phyloP scores from a whole-genome alignment of 208 protist genomes.

The Borovskyia barvae region DNA sequence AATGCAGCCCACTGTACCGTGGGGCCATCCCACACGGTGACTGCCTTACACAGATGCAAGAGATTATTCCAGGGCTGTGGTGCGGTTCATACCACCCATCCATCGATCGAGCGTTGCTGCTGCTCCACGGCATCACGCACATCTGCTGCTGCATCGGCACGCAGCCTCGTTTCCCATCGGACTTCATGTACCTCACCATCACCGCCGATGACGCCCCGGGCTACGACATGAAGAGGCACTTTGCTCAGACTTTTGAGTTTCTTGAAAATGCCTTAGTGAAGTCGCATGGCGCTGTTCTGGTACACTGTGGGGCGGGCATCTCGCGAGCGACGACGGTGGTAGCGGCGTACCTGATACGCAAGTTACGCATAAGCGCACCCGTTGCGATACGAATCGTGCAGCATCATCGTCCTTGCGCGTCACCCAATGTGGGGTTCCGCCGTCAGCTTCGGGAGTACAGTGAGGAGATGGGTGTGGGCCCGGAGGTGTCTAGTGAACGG shows the following conservation, averaged over 20 bases:
- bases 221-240: slow-evolving; percentile 55
- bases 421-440: slow-evolving; percentile 72
- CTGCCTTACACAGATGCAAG: slow-evolving; percentile 57
- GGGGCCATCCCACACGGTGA: no score
- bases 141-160: slow-evolving; percentile 72
- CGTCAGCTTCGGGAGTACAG: slow-evolving; percentile 51
- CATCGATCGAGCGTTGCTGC: slow-evolving; percentile 37
- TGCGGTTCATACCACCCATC: slow-evolving; percentile 75
- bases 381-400: slow-evolving; percentile 59
- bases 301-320: slow-evolving; percentile 87
- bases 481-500: background rate
- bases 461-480: slow-evolving; percentile 11
- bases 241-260: slow-evolving; percentile 65
- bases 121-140: slow-evolving; percentile 55
- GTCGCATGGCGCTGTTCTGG: slow-evolving; percentile 49
- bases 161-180: slow-evolving; percentile 43
- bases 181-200: slow-evolving; percentile 59
- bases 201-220: slow-evolving; percentile 37
- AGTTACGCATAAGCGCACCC: slow-evolving; percentile 46
- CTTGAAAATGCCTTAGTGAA: slow-evolving; percentile 62
- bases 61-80: slow-evolving; percentile 77
- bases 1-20: no score
- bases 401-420: slow-evolving; percentile 36
- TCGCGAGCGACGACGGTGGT: slow-evolving; percentile 75
- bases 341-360: slow-evolving; percentile 73